A percentile compares a stretch with the other conserved stretches of the same genome.
These are phyloP conservation scores for Colletotrichum aenigma DNA, from an alignment of 2,329 filamentous ascomycete species.

Conservation along the genomic window DNA sequence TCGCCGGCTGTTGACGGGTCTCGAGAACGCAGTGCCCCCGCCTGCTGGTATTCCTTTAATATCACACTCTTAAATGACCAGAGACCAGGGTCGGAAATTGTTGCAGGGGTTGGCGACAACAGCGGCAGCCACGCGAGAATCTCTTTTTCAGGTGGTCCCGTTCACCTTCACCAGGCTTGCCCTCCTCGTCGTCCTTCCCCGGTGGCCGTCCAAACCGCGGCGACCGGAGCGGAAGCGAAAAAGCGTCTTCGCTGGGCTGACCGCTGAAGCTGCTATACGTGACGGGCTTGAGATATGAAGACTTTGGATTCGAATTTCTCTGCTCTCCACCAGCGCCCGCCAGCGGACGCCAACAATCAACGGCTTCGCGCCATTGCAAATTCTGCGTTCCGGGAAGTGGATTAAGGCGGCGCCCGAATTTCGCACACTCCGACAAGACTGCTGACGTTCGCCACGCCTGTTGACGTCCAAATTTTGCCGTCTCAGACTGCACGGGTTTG, in stretches of 20 bases:
- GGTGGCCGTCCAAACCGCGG: neutral
- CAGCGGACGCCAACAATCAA: neutral
- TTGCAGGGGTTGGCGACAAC: neutral
- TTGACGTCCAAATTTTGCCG: neutral
- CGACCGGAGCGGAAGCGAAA: neutral
- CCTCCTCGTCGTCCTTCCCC: neutral
- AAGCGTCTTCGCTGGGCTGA: neutral
- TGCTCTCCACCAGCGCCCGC: neutral
- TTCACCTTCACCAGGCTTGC: neutral
- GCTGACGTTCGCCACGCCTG: neutral
- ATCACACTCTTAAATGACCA: constrained; percentile 11
- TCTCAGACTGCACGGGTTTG: neutral
- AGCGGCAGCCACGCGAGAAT: neutral
- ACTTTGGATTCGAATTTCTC: neutral
- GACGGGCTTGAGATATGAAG: neutral
- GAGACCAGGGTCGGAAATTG: constrained; percentile 16
- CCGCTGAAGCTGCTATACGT: neutral
- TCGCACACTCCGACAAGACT: neutral
- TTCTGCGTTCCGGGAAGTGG: neutral
- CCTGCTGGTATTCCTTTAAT: neutral
- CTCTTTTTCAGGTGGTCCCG: neutral
- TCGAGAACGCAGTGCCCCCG: neutral
- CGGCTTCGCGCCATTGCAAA: neutral
- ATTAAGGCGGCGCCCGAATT: neutral
- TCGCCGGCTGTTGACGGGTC: neutral